Percentiles rank a stretch among this genome's conserved stretches.
Conservation (phyloP, 1,284 basidiomycete species). For the Ganoderma meredithae region DNA sequence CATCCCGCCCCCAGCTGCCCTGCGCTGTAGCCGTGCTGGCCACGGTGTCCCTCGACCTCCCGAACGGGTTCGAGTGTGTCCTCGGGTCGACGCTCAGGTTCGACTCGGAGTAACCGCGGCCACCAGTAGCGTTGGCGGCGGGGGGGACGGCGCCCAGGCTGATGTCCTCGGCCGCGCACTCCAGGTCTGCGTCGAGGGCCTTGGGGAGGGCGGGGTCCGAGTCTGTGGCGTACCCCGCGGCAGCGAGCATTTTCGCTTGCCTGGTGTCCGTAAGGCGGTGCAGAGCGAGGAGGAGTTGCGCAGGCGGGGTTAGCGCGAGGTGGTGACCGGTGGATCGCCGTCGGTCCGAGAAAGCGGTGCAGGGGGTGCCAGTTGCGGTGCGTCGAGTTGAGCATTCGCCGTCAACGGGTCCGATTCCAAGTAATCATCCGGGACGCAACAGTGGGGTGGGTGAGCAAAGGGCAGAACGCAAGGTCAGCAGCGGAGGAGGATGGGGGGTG, state of each 20-base stretch:
- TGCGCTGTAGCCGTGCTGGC: no score
- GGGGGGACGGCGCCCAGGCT: neutral
- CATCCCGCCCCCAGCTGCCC: no score
- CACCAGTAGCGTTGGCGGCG: neutral
- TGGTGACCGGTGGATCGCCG: neutral
- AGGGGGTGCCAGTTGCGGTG: no score
- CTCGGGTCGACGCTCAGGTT: neutral
- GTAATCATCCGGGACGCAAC: no score
- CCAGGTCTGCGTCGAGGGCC: neutral
- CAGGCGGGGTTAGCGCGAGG: neutral
- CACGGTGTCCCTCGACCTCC: neutral
- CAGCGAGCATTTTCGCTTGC: slow-evolving; percentile 12
- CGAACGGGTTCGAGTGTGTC: neutral
- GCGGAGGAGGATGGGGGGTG: no score
- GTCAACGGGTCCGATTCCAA: no score
- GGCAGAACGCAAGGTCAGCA: no score
- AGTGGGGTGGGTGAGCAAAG: no score
- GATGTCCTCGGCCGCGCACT: neutral
- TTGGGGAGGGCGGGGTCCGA: neutral
- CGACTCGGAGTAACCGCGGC: neutral
- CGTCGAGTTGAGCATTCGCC: no score
- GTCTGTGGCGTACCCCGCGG: neutral
- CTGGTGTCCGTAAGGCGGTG: neutral
- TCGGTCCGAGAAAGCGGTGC: neutral
- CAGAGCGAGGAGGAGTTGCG: neutral